Percentiles rank a stretch among this genome's conserved stretches.
Conservation (phyloP, 2,329 filamentous ascomycete species). For the Lachnum nothofagi region DNA sequence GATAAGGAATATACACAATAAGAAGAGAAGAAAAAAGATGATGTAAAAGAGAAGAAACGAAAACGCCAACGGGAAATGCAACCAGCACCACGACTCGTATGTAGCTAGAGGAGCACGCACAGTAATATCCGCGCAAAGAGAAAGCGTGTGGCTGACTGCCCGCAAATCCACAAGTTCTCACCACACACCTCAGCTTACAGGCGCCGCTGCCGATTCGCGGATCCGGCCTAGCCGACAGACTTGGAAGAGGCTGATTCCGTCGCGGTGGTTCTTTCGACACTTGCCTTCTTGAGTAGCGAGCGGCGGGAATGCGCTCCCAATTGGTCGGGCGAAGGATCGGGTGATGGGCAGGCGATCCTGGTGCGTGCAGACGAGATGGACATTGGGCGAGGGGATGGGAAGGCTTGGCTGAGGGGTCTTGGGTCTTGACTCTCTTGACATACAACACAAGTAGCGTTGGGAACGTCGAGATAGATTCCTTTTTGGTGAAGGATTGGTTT, state of each 20-base stretch:
- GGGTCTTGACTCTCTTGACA: no score
- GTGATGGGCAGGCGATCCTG: neutral
- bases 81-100: neutral
- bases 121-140: neutral
- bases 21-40: neutral
- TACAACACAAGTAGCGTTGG: no score
- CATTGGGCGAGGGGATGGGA: neutral
- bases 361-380: neutral
- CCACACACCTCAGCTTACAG: constrained; percentile 5
- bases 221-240: no score
- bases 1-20: neutral
- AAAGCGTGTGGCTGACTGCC: neutral
- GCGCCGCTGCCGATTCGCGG: neutral
- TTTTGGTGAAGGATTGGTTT: no score
- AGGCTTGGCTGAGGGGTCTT: no score
- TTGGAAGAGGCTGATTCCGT: neutral
- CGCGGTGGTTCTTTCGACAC: neutral
- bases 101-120: neutral
- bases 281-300: neutral
- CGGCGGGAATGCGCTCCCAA: neutral
- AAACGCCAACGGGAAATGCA: neutral
- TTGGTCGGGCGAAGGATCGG: neutral
- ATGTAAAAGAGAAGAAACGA: neutral
- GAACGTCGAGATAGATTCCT: no score
- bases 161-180: neutral